A percentile compares a stretch with the other conserved stretches of the same genome.
Conservation (phyloP, 2,329 filamentous ascomycete species). For the Xylaria sp. region DNA sequence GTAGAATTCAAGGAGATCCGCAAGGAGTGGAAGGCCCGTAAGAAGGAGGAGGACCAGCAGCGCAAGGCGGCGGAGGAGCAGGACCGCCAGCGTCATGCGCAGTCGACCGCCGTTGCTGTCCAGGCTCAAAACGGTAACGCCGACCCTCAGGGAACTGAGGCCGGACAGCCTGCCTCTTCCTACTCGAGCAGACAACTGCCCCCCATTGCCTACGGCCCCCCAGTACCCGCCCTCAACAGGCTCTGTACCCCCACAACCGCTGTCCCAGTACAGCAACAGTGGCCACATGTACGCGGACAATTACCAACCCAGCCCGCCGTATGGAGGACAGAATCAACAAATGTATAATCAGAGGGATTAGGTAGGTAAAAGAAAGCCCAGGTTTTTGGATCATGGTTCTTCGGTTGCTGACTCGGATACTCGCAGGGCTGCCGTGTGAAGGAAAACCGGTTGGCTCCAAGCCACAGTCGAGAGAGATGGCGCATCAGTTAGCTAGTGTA, state of each 20-base stretch:
- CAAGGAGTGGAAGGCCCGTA: conserved; percentile 98
- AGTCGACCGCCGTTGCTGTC: conserved; percentile 46
- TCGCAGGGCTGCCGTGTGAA: background rate
- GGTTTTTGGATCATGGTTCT: background rate
- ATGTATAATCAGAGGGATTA: conserved; percentile 50
- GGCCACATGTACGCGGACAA: conserved; percentile 54
- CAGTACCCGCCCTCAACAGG: conserved; percentile 61
- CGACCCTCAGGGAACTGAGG: conserved; percentile 46
- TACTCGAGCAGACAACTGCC: conserved; percentile 64
- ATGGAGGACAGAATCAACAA: conserved; percentile 54
- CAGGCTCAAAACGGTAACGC: conserved; percentile 46
- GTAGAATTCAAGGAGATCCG: conserved; percentile 98
- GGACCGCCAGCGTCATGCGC: conserved; percentile 56
- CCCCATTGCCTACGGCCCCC: conserved; percentile 66
- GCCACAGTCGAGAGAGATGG: background rate
- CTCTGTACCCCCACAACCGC: conserved; percentile 39
- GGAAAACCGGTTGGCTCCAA: background rate
- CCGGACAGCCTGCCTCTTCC: conserved; percentile 50
- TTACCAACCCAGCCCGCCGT: conserved; percentile 39
- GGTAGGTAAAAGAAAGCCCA: conserved; percentile 17
- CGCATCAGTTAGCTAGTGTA: conserved; percentile 3
- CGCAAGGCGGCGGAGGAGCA: conserved; percentile 88
- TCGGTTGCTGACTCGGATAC: background rate
- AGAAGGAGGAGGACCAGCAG: conserved; percentile 93
- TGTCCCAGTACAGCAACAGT: conserved; percentile 49